Base-by-base conservation (phyloP, 2,329 filamentous ascomycete species). In the Aspergillus floridensis region DNA sequence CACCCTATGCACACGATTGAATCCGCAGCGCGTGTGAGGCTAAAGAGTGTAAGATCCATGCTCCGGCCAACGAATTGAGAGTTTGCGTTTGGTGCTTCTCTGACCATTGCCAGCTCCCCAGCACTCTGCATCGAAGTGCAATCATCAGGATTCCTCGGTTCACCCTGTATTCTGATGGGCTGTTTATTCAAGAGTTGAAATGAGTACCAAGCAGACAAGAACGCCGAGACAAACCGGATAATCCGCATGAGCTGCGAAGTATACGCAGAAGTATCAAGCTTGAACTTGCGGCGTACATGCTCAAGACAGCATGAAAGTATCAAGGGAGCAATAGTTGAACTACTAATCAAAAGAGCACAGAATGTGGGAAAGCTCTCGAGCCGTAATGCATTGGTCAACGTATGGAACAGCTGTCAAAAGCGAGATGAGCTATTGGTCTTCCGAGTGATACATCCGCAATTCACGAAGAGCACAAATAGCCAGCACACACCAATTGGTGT, bases 41-140 rank as follows among this genome's bases (percentile, higher is more conserved):
- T 86, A 70, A 95, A 93, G n/a, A 96, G 79, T 0, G 91, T 93
- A 32, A 96, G 80, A 71, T 96, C 91, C 61, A 96, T 82, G 1
- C 91, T 93, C 66, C 88, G 86, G 49, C 91, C 91, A 11, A 88
- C 89, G 61, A 82, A 72, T 24, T 70, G 68, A 46, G 72, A 72
- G n/a, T 62, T 67, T 19, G 54, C 62, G 56, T 59, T 66, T 44
- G 61, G 60, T 14, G 59, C 57, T 14, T 59, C 21, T 26, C 57
- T 53, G 59, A 26, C 57, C 31, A 55, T 57, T 24, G 55, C 26
- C 31, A 50, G 53, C 46, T 8, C 51, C 32, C 22, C 50, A 49
- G 38, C 53, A 32, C 58, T 58, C 48, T 56, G 56, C 46, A 61
- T 53, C 22, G 35, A 38, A 44, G 53, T 53, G 14, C 51, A 57